phyloP scores from a whole-genome alignment of 345 rosid species.

The Eucalyptus cloeziana region DNA sequence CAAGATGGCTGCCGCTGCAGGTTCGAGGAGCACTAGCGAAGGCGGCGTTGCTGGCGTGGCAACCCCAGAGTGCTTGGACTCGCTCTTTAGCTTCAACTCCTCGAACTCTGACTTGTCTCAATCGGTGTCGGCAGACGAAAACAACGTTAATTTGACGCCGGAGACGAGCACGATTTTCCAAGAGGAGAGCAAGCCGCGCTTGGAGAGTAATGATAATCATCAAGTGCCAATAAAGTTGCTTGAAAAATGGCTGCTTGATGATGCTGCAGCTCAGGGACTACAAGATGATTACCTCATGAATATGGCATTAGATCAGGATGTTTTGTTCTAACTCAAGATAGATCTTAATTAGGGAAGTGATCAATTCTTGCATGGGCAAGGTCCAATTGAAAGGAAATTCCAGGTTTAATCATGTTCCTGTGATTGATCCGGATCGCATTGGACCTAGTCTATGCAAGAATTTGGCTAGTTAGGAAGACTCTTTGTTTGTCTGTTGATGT shows the following conservation, averaged over 20 bases:
- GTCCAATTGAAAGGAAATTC: not conserved
- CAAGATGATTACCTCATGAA: not conserved
- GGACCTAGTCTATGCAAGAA: not conserved
- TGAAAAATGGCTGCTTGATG: constrained; percentile 40
- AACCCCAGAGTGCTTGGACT: not conserved
- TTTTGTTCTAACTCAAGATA: not conserved
- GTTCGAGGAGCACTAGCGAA: not conserved
- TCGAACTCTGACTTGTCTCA: not conserved
- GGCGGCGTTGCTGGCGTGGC: not conserved
- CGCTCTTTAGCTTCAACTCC: constrained; percentile 3
- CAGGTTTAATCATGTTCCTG: not conserved
- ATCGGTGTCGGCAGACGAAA: constrained; percentile 5
- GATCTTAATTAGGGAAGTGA: not conserved
- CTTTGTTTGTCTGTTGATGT: not conserved
- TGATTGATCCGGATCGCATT: not conserved
- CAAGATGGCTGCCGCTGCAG: not conserved
- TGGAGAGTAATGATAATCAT: not conserved
- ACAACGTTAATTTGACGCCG: not conserved
- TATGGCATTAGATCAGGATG: not conserved
- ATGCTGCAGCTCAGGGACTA: not conserved
- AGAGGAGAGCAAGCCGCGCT: constrained; percentile 4
- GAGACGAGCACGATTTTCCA: not conserved
- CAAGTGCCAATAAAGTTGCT: constrained; percentile 16
- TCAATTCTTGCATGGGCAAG: not conserved
- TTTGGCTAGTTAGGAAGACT: not conserved